Conservation (phyloP, 192 early-diverging fungal species). For the Coemansia sp. region DNA sequence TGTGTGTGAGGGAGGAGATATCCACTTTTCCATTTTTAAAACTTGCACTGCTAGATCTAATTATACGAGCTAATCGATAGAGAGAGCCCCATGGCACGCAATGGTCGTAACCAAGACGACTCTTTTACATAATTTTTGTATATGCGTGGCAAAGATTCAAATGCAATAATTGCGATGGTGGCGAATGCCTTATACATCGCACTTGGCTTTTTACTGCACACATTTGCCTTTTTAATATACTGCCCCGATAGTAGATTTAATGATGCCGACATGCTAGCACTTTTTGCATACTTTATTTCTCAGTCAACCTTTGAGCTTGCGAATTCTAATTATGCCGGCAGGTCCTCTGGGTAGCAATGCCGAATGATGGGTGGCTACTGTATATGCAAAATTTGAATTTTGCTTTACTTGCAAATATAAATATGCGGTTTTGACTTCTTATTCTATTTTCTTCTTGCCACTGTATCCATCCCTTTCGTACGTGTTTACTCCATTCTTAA, state of each 20-base stretch:
- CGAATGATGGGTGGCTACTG: background rate
- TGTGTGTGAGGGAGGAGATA: too few species aligned
- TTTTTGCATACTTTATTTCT: background rate
- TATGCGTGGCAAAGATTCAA: conserved; percentile 8
- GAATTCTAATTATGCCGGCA: background rate
- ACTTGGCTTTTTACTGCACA: background rate
- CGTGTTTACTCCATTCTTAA: background rate
- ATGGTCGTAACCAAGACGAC: too few species aligned
- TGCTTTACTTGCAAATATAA: conserved; percentile 4
- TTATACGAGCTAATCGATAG: too few species aligned
- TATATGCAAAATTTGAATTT: background rate
- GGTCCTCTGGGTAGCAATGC: background rate
- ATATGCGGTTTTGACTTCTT: background rate
- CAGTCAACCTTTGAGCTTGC: background rate
- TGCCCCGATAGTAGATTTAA: background rate
- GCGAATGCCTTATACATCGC: conserved; percentile 2
- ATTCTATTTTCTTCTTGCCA: background rate
- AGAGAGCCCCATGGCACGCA: too few species aligned
- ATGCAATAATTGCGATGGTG: conserved; percentile 6
- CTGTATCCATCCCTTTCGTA: too few species aligned
- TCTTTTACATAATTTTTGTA: background rate
- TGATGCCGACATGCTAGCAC: background rate
- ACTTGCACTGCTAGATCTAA: too few species aligned
- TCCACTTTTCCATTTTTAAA: too few species aligned
- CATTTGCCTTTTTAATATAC: conserved; percentile 3